These are phyloP conservation scores for Pseudodiploospora longispora DNA, from an alignment of 2,329 filamentous ascomycete species.

Conservation along the genomic window DNA sequence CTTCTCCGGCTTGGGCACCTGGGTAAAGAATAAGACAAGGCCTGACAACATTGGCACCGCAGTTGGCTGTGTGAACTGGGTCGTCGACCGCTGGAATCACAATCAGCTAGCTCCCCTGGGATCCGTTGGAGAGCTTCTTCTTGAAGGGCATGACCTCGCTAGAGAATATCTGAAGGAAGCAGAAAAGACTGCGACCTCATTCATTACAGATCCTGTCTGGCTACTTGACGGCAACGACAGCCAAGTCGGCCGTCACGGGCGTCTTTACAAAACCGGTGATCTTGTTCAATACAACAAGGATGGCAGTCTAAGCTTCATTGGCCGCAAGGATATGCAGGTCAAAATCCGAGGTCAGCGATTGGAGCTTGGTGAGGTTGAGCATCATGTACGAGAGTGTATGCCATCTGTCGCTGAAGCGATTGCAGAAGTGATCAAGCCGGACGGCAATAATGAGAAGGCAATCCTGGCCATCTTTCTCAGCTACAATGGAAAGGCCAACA, in stretches of 20 bases:
- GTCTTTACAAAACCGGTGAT: constrained; percentile 14
- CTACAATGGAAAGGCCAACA: too few species aligned
- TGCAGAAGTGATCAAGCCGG: not conserved
- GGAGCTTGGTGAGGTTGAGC: not conserved
- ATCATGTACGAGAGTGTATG: not conserved
- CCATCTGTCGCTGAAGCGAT: not conserved
- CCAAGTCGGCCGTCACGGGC: not conserved
- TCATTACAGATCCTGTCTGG: constrained; percentile 42
- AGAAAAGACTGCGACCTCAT: constrained; percentile 40
- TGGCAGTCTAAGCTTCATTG: constrained; percentile 11
- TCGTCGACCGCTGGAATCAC: constrained; percentile 30
- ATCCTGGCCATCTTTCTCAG: not conserved
- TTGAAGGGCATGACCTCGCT: constrained; percentile 43
- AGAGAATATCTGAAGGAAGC: constrained; percentile 47
- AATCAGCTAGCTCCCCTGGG: constrained; percentile 31
- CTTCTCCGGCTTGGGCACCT: constrained; percentile 17
- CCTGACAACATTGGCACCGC: constrained; percentile 2
- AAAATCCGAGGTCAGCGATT: constrained; percentile 4
- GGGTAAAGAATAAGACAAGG: constrained; percentile 16
- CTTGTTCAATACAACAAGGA: constrained; percentile 21
- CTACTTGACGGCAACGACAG: constrained; percentile 23
- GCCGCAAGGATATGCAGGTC: constrained; percentile 16
- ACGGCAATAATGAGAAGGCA: not conserved
- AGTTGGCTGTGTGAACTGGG: constrained; percentile 19
- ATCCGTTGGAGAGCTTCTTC: constrained; percentile 33